phyloP scores from a whole-genome alignment of 192 early-diverging fungal genomes.

The Backusella westeae region DNA sequence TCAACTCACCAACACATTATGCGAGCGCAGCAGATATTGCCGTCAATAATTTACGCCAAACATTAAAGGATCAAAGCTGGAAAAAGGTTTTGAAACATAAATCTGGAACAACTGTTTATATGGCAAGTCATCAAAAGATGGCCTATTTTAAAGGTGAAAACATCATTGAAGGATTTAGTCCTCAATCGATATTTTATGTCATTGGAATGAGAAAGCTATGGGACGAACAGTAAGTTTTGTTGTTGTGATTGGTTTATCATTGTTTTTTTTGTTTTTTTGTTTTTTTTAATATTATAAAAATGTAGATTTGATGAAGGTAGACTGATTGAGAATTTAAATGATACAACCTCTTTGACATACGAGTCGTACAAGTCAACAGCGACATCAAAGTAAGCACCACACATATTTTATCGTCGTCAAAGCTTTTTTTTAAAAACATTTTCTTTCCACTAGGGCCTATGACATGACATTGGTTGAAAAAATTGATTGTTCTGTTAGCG shows the following conservation, averaged over 20 bases:
- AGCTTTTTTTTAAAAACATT: not conserved
- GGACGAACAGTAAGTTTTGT: constrained; percentile 42
- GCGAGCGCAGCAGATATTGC: constrained; percentile 40
- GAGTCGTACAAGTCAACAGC: constrained; percentile 22
- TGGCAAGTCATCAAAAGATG: constrained; percentile 37
- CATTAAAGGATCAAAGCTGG: constrained; percentile 41
- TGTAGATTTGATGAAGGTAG: constrained; percentile 35
- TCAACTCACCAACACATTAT: constrained; percentile 10
- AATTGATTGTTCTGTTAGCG: constrained; percentile 41
- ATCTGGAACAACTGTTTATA: constrained; percentile 42
- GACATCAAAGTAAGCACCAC: constrained; percentile 30
- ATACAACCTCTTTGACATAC: constrained; percentile 39
- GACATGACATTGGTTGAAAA: constrained; percentile 46
- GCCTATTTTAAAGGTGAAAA: constrained; percentile 44
- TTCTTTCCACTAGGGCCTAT: constrained; percentile 13
- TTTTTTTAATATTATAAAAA: no score
- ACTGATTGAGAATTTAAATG: constrained; percentile 36
- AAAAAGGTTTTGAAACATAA: constrained; percentile 48
- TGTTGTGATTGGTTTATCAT: not conserved
- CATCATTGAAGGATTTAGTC: constrained; percentile 42
- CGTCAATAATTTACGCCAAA: constrained; percentile 27
- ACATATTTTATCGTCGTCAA: not conserved
- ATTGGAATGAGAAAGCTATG: constrained; percentile 54
- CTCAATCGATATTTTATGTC: constrained; percentile 49
- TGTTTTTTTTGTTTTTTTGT: no score